phyloP scores from a whole-genome alignment of 331 rosid genomes.

The Saraca asoca region DNA sequence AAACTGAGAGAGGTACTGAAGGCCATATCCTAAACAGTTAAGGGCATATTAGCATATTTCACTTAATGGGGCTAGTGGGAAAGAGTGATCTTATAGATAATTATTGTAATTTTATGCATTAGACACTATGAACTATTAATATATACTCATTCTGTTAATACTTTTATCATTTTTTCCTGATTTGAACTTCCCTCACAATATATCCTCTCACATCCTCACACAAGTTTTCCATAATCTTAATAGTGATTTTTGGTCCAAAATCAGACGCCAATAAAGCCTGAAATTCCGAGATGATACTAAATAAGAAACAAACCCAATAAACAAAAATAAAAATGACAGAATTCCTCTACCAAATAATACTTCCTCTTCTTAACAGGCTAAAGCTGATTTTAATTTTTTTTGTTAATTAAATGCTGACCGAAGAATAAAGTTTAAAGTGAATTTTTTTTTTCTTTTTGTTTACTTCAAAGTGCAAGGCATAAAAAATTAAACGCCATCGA shows the following conservation, averaged over 20 bases:
- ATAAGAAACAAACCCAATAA: neutral
- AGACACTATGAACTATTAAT: no score
- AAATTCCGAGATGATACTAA: neutral
- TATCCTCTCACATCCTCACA: conserved; percentile 81
- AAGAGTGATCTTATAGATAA: no score
- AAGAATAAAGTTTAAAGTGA: neutral
- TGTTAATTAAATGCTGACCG: neutral
- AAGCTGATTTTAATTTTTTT: neutral
- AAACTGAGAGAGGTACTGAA: conserved; percentile 1
- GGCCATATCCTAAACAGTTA: neutral
- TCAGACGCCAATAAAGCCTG: conserved; percentile 86
- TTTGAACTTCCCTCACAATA: conserved; percentile 79
- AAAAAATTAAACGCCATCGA: no score
- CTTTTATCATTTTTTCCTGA: conserved; percentile 70
- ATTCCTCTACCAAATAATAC: neutral
- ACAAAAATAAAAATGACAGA: neutral
- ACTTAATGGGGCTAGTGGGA: no score
- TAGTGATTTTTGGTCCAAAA: conserved; percentile 82
- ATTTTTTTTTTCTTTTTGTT: no score
- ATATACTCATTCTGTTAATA: neutral
- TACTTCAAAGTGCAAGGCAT: no score
- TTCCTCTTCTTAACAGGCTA: neutral
- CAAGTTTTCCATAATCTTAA: conserved; percentile 79
- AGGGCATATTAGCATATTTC: no score
- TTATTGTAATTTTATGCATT: no score